Evolutionary conservation across 2,329 filamentous ascomycete genomes (phyloP).

Genomic region (Cladosporium colombiae): DNA sequence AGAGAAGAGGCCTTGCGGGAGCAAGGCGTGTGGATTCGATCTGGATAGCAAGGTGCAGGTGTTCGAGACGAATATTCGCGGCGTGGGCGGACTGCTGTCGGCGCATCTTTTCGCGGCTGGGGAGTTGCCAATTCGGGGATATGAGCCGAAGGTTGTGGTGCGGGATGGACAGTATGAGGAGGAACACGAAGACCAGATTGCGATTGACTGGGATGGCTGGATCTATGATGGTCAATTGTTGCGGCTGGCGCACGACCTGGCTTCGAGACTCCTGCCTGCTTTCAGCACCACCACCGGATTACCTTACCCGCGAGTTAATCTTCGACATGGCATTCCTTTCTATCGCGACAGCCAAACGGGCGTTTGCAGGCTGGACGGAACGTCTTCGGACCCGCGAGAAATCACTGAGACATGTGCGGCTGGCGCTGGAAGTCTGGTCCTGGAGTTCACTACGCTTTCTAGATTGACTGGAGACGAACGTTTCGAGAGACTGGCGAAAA

Average conservation of each 20-base stretch:
- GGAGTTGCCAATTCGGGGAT: conserved; percentile 82
- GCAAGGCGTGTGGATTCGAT: conserved; percentile 79
- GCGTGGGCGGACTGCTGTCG: conserved; percentile 85
- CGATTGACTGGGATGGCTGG: conserved; percentile 60
- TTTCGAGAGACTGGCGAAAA: conserved; percentile 88
- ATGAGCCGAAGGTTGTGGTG: conserved; percentile 52
- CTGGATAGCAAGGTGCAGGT: conserved; percentile 98
- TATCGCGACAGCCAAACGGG: conserved; percentile 62
- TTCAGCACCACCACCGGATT: conserved; percentile 90
- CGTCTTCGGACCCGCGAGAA: conserved; percentile 58
- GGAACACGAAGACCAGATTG: conserved; percentile 37
- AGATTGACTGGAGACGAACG: conserved; percentile 79
- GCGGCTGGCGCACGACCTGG: conserved; percentile 84
- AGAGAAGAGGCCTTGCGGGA: conserved; percentile 68
- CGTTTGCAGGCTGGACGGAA: conserved; percentile 45
- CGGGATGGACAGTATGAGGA: conserved; percentile 28
- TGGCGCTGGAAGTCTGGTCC: conserved; percentile 89
- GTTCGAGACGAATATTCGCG: conserved; percentile 95
- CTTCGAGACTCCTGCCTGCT: conserved; percentile 79
- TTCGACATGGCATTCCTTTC: conserved; percentile 87
- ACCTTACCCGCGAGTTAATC: conserved; percentile 91
- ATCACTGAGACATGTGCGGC: conserved; percentile 96
- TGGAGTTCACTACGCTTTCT: conserved; percentile 90
- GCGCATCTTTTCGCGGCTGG: conserved; percentile 92
- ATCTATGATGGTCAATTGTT: conserved; percentile 87